Percentiles rank a stretch among this genome's conserved stretches.
Conservation (phyloP, 192 early-diverging fungal genomes). For the Powellomyces hirtus region DNA sequence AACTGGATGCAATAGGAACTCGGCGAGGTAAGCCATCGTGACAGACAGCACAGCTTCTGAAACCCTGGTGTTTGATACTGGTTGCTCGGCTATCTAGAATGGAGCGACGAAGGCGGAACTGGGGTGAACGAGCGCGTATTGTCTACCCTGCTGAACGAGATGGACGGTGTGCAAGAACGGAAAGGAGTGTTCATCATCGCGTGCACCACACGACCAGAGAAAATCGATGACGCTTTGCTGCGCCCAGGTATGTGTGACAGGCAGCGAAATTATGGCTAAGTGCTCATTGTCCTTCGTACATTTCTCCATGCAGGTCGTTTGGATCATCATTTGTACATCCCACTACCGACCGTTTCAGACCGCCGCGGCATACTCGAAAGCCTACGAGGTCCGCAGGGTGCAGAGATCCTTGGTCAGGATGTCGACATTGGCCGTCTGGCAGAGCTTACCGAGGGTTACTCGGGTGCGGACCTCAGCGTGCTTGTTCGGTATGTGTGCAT, state of each 20-base stretch:
- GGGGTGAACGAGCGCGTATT: slow-evolving; percentile 87
- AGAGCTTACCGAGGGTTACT: slow-evolving; percentile 54
- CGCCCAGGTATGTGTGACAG: slow-evolving; percentile 73
- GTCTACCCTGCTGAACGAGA: slow-evolving; percentile 87
- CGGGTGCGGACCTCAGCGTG: slow-evolving; percentile 59
- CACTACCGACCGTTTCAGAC: slow-evolving; percentile 41
- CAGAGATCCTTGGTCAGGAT: slow-evolving; percentile 43
- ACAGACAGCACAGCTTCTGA: too few species aligned
- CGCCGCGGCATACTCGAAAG: slow-evolving; percentile 64
- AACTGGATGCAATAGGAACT: slow-evolving; percentile 88
- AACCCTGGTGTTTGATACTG: neutral
- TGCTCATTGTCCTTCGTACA: neutral
- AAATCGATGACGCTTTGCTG: slow-evolving; percentile 83
- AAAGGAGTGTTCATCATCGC: slow-evolving; percentile 80
- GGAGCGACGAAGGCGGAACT: slow-evolving; percentile 51
- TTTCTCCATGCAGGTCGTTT: slow-evolving; percentile 54
- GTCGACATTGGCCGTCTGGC: slow-evolving; percentile 52
- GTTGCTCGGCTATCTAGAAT: slow-evolving; percentile 23
- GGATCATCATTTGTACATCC: slow-evolving; percentile 76
- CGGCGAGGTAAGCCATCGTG: slow-evolving; percentile 58
- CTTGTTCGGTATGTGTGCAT: slow-evolving; percentile 31
- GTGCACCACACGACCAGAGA: slow-evolving; percentile 73
- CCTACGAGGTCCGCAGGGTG: slow-evolving; percentile 31
- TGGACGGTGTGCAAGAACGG: slow-evolving; percentile 89
- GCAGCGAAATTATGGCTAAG: too few species aligned